Base-by-base conservation (phyloP, 129 eudicot species). In the Helianthus tuberosus region DNA sequence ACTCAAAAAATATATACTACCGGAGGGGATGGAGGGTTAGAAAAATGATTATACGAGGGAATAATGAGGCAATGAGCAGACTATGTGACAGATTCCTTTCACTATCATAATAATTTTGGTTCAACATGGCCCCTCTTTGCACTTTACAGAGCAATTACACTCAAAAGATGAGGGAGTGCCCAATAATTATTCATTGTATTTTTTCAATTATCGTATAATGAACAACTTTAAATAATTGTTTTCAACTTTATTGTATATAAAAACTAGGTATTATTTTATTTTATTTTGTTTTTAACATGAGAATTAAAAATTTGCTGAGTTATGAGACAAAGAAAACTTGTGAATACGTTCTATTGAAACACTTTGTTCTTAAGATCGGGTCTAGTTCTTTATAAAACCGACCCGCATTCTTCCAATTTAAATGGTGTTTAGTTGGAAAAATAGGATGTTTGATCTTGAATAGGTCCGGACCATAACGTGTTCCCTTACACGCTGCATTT, bases 141-240 rank as follows among this genome's bases (percentile, higher is more conserved):
- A 76, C 75, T 76, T 76, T 76, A 76, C 80, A 76, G 80, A 68
- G 75, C 49, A 12, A 57, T 10, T 29, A 14, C 80, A 54, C 61
- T 68, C 61, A 46, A 76, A 32, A 67, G 62, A 67, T 44, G 35
- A 75, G 44, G 54, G 52, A 36, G 54, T 51, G 48, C 64, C 43
- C 49, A 27, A 29, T 66, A 39, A 32, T 44, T 66, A 68, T 57
- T 55, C 36, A 54, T 76, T 52, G 48, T 53, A 25, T 51, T 39
- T 49, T 74, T 48, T 74, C 70, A 62, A 61, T 73, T 48, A 71
- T 51, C 67, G 11, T 59, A 23, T 55, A 7, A 39, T 51, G 17
- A 51, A 51, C 57, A 51, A n/a, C 23, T 51, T 51, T 51, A 5
- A 51, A 51, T 51, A 51, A 51, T 51, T 51, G 57, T 14, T 51